Evolutionary conservation across 768 basidiomycete genomes (phyloP), one percentile per base, ranked within the genome.

Genomic region (Amanita exitialis): DNA sequence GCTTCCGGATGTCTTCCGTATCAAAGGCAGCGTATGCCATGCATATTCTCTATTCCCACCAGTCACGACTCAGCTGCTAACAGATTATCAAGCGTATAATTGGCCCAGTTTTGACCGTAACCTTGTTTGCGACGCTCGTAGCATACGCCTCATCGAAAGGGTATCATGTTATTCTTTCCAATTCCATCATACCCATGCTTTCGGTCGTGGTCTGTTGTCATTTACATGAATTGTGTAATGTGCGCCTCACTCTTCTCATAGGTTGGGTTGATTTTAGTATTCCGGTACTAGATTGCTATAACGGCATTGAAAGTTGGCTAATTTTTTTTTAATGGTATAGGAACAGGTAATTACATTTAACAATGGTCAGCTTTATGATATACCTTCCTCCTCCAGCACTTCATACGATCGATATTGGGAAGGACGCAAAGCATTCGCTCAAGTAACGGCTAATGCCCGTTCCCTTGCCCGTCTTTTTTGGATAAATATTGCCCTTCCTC

Each of bases 381-480:
- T 32, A 15, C 15, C 3, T 6, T 15, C 12, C 16, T 34, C 16
- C 47, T 54, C 56, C 51, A 89, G 83, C 47, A 90, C 87, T 20
- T 90, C 87, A 6, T 92, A 90, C 58, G 87, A 91, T 58, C 82
- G 88, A 30, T 90, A 83, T 59, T 89, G 83, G 75, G 91, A 93
- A 69, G 93, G 92, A 44, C 75, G 93, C 56, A 95, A 88, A 64
- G 79, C 82, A 38, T 93, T 93, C 60, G 82, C 84, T 0, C 58
- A 78, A 6, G 63, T 94, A 51, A 79, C 76, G 9, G 77, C 89
- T 12, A 81, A 83, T 60, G 79, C 81, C 48, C 86, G 90, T 54
- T 90, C 85, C 63, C 73, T 93, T 43, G 66, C 83, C 9, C 82
- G 90, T 21, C 75, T 83, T 57, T 69, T 91, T 44, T 94, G 91